Conservation (phyloP, 805 yeast species). For the Yarrowia hollandica region DNA sequence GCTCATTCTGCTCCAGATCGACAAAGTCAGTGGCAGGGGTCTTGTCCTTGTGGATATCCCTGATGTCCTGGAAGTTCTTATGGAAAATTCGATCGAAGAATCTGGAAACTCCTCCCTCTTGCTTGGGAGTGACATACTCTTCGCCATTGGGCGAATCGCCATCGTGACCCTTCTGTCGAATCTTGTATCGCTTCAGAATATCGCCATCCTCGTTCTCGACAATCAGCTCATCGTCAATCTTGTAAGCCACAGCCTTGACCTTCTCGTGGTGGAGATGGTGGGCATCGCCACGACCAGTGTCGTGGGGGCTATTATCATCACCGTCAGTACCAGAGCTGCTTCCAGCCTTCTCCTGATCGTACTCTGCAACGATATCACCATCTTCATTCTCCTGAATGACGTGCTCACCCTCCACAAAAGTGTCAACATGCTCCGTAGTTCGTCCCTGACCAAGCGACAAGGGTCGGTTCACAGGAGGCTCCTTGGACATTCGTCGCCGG, state of each 20-base stretch:
- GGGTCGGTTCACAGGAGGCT: conserved; percentile 28
- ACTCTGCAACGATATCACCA: conserved; percentile 7
- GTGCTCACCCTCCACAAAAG: conserved; percentile 16
- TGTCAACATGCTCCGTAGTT: background rate
- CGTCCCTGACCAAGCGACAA: conserved; percentile 1
- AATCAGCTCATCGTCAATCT: conserved; percentile 71
- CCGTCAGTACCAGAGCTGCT: conserved; percentile 23
- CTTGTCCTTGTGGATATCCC: conserved; percentile 21
- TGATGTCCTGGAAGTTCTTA: conserved; percentile 14
- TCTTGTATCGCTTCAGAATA: conserved; percentile 74
- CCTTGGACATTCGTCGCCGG: conserved; percentile 26
- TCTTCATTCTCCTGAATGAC: conserved; percentile 3
- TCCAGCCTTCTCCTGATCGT: conserved; percentile 28
- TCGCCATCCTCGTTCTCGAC: conserved; percentile 94
- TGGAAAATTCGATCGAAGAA: conserved; percentile 1
- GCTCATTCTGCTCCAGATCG: conserved; percentile 23
- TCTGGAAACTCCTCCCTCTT: conserved; percentile 1
- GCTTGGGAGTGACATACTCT: conserved; percentile 1
- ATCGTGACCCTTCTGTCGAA: conserved; percentile 42
- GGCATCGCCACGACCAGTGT: background rate
- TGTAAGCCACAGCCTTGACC: conserved; percentile 64
- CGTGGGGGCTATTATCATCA: conserved; percentile 9
- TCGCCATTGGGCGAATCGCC: background rate
- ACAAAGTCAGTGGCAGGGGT: conserved; percentile 18
- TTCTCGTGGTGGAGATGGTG: conserved; percentile 29